Base-by-base conservation (phyloP, 2,329 filamentous ascomycete species). In the Colletotrichum tanaceti region DNA sequence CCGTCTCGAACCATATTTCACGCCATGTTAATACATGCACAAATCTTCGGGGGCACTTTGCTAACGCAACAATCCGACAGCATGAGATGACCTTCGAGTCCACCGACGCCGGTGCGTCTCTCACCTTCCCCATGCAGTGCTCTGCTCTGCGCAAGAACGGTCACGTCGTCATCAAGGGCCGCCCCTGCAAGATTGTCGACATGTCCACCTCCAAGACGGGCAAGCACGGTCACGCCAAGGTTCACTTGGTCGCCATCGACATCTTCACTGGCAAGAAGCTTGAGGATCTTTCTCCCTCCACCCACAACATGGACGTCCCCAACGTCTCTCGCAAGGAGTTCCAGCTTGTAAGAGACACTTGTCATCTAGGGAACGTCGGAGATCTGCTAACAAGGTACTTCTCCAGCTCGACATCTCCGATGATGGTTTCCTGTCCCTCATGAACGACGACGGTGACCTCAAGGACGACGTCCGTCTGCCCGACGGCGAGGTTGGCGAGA, bases 151-250 rank as follows among this genome's bases (percentile, higher is more conserved):
- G 96, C 83, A 98, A 99, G 94, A 97, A 97, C 91, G 95, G 96
- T 75, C 91, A 92, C 89, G 96, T 99, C 84, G 91, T 95, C 83
- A 98, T 99, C 87, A 99, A 99, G 91, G 86, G 88, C 85, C 96
- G 96, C 78, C 97, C 96, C 78, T 99, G 96, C 94, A 99, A 98
- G 93, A 99, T 99, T 79, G 93, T 98, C 84, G 96, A 99, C 81
- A 99, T 99, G 97, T 97, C 94, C 77, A 99, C 96, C 87, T 99
- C 96, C 84, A 99, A 99, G 94, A 99, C 96, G 76, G 96, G 96
- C 86, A 99, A 99, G 93, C 96, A 99, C 92, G 96, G 96, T 84
- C 97, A 99, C 93, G 96, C 96, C 86, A 99, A 99, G 91, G 96
- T 99, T 83, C 95, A 99, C 87, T 87, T 99, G 78, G 92, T 98